phyloP scores from a whole-genome alignment of 345 rosid species.

The Gossypium ekmanianum region DNA sequence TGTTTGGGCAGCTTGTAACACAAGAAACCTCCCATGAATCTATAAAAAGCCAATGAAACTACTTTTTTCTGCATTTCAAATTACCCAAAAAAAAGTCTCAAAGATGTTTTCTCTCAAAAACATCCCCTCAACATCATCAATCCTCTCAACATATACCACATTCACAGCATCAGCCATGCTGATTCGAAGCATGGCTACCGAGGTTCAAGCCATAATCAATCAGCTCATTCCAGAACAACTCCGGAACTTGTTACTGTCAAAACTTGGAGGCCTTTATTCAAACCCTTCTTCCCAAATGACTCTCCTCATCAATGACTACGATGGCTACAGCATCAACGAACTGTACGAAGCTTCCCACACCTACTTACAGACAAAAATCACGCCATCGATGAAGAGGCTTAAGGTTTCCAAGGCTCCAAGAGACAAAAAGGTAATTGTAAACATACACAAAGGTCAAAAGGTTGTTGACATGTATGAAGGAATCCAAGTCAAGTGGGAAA shows the following conservation, averaged over 20 bases:
- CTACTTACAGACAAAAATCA: slow-evolving; percentile 2
- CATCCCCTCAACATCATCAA: not conserved
- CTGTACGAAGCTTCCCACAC: not conserved
- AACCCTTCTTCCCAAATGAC: not conserved
- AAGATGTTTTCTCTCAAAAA: not conserved
- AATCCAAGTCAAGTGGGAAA: too few relatives aligned
- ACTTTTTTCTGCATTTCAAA: not conserved
- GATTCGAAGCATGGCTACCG: not conserved
- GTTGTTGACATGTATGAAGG: too few relatives aligned
- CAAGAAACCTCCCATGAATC: not conserved
- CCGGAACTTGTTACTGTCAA: not conserved
- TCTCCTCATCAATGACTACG: not conserved
- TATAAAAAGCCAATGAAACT: not conserved
- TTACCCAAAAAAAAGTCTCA: not conserved
- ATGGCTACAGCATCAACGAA: not conserved
- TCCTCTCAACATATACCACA: not conserved
- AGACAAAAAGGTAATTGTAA: not conserved
- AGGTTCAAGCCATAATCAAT: not conserved
- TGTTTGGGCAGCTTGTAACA: not conserved
- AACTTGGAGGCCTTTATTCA: not conserved
- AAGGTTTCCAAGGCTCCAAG: slow-evolving; percentile 1
- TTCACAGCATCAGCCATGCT: not conserved
- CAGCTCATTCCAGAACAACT: not conserved
- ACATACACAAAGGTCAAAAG: not conserved
- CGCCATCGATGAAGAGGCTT: not conserved